Evolutionary conservation across 495 filamentous ascomycete genomes (phyloP), one percentile per base, ranked within the genome.

Genomic region (Hypoxylon cercidicola): DNA sequence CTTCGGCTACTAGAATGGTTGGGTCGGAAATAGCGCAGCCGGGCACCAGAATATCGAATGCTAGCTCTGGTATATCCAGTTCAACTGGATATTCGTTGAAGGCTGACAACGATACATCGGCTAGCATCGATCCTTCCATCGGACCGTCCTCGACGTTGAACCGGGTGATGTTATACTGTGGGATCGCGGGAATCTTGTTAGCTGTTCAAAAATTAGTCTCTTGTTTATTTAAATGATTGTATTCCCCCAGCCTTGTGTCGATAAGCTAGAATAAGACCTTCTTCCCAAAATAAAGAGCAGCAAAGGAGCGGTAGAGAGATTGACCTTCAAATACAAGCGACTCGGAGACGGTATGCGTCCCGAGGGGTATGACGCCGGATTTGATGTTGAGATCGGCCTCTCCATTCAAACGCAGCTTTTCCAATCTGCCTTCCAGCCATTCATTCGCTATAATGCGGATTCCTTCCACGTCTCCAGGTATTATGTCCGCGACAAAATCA

Each of bases 401-500:
- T 11, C 90, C 93, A 48, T 85, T 80, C 2, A 98, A 72, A 48
- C 81, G 84, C 30, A 98, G 73, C 48, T 80, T 77, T 1, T 84
- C 83, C 48, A 99, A 74, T 51, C 82, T 86, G 30, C 94, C 93
- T 16, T 90, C 85, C 53, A 99, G 67, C 88, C 92, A 99, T 72
- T 97, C 91, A 63, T 92, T 88, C 15, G 92, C 92, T 56, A 98
- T 84, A n/a, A 81, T 81, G 43, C 90, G 87, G 49, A 97, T 85
- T 8, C 87, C 89, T 59, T 90, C 87, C n/a, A 91, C 77, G 64
- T 93, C 87, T 30, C 91, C 92, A 15, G 92, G 88, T 20, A 82
- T 74, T 49, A 97, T 74, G 60, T 95, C 88, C 28, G 87, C 83
- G 54, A 94, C 73, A 60, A 97, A 88, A 63, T 97, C 91, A 32